Evolutionary conservation across 371 early-diverging fungal species (phyloP), one percentile per base, ranked within the genome.

Genomic region (Dichotomocladium elegans): DNA sequence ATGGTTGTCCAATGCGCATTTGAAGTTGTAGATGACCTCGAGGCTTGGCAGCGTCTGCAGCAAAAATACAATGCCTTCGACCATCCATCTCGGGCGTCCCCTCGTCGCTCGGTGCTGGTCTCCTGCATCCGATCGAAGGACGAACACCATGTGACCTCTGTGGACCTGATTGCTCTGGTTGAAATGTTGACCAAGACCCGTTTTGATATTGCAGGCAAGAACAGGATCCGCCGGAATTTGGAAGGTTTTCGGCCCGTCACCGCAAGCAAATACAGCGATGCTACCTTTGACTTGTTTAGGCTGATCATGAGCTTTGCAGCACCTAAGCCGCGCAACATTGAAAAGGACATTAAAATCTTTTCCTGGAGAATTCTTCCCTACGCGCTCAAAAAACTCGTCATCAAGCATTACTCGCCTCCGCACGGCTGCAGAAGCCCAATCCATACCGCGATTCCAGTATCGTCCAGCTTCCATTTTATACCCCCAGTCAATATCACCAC

Each of bases 281-380:
- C 83, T 10, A 82, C 80, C 4, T 74, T 82, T 6, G 86, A 81
- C 9, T 89, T 91, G 53, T 92, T 87, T 70, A 86, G 84, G 59
- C 60, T 81, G 21, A 83, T 92, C 59, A 92, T 92, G 93, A 71
- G 82, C 1, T 91, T 87, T 54, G 81, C 86, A 0, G 79, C 84
- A 56, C 92, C 93, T 29, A 88, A 86, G 64, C 93, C 93, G 21
- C 65, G 93, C 21, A 90, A 91, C 57, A 91, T 91, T 51, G 92
- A 91, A 61, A 92, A 92, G 60, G 90, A 90, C 52, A 86, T 91
- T 68, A 90, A 90, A 65, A 88, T 91, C 1, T 91, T 89, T 63
- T 79, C 80, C 12, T 91, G 92, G 92, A 70, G 77, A 45, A 75
- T 79, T 0, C 63, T 89, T 11, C 80, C 85, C 0, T 64, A 72